Evolutionary conservation across 768 basidiomycete genomes (phyloP).

Genomic region (Cubamyces lactineus): DNA sequence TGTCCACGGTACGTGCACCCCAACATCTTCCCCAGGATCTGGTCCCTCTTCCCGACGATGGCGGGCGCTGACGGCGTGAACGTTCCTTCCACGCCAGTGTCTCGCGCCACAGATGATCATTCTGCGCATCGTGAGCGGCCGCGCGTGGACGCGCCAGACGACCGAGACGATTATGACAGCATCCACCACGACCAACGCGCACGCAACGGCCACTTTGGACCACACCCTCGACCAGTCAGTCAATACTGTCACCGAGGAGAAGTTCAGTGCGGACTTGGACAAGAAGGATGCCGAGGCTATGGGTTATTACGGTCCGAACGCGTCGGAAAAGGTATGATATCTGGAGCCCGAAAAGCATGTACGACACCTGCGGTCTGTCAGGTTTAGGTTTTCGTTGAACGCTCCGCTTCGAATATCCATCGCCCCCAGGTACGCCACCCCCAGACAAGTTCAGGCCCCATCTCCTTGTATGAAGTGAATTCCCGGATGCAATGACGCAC

Average conservation of each 20-base stretch:
- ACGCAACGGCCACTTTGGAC: background rate
- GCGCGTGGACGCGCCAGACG: constrained; percentile 8
- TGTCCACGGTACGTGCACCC: constrained; percentile 20
- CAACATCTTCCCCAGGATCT: background rate
- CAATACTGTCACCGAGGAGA: background rate
- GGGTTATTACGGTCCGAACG: background rate
- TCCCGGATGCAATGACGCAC: too few relatives aligned
- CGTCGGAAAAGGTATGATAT: background rate
- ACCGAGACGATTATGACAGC: background rate
- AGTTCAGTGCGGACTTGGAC: background rate
- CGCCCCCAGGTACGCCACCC: too few relatives aligned
- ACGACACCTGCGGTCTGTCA: background rate
- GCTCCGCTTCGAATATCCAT: too few relatives aligned
- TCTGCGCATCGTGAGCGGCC: constrained; percentile 9
- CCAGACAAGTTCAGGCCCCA: background rate
- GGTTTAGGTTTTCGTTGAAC: background rate
- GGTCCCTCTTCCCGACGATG: too few relatives aligned
- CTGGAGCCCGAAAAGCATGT: background rate
- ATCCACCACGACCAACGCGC: background rate
- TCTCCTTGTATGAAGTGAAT: background rate
- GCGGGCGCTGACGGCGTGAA: background rate
- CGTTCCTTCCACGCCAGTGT: constrained; percentile 3
- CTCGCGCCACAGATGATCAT: constrained; percentile 21
- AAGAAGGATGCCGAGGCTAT: background rate
- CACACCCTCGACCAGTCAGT: background rate